These are phyloP conservation scores for Xylariaceae sp. DNA, from an alignment of 2,329 filamentous ascomycete species.

Conservation along the genomic window DNA sequence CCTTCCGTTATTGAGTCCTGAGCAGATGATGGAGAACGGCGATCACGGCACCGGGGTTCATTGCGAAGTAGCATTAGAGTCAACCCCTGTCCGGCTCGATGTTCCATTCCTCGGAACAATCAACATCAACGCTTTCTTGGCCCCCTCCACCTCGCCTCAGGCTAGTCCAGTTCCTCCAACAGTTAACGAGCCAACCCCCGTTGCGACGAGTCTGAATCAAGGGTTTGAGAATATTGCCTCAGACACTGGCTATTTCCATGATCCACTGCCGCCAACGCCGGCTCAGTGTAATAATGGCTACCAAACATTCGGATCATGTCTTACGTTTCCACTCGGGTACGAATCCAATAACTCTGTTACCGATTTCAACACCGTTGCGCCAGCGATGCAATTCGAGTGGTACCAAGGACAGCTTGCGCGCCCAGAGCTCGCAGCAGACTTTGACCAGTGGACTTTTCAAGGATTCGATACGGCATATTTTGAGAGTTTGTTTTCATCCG, in stretches of 20 bases:
- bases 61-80: slow-evolving; percentile 13
- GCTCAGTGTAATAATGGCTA: not conserved
- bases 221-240: not conserved
- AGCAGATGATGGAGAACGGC: slow-evolving; percentile 9
- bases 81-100: slow-evolving; percentile 34
- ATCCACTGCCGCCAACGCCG: not conserved
- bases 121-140: slow-evolving; percentile 34
- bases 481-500: slow-evolving; percentile 20
- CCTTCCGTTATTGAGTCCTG: slow-evolving; percentile 34
- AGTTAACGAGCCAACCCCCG: slow-evolving; percentile 4
- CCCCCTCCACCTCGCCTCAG: not conserved
- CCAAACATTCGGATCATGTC: not conserved
- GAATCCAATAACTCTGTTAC: not conserved
- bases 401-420: slow-evolving; percentile 18
- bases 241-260: not conserved
- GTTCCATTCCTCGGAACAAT: slow-evolving; percentile 46
- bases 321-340: slow-evolving; percentile 13
- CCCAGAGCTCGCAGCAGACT: slow-evolving; percentile 30
- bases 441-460: slow-evolving; percentile 39
- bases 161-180: slow-evolving; percentile 12
- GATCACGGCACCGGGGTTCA: slow-evolving; percentile 13
- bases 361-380: slow-evolving; percentile 6
- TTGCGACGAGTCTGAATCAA: not conserved
- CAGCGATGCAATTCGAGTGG: slow-evolving; percentile 24
- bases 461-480: slow-evolving; percentile 31